These are phyloP conservation scores for Annona squamosa DNA, from an alignment of 164 flowering plant species.

Conservation along the genomic window DNA sequence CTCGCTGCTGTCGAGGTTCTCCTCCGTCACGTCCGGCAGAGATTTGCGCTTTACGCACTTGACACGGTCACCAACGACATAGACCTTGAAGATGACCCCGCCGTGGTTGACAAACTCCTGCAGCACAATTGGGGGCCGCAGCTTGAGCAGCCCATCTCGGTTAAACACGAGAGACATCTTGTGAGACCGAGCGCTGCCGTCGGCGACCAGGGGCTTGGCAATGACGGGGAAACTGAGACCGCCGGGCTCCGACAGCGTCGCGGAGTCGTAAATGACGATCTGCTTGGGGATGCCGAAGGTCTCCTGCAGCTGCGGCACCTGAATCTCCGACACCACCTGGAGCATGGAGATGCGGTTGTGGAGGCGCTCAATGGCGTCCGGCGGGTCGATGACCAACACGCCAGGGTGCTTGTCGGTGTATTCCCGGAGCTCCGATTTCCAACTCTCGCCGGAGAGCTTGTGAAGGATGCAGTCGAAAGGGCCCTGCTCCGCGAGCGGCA, in stretches of 20 bases:
- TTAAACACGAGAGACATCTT: conserved; percentile 66
- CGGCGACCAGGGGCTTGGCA: conserved; percentile 81
- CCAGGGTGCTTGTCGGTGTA: conserved; percentile 21
- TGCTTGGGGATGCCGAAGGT: conserved; percentile 75
- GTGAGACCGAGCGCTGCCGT: conserved; percentile 78
- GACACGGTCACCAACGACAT: conserved; percentile 68
- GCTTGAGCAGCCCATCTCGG: conserved; percentile 40
- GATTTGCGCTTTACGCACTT: conserved; percentile 72
- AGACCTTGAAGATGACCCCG: conserved; percentile 83
- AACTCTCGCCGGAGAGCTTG: conserved; percentile 29
- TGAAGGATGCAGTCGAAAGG: conserved; percentile 41
- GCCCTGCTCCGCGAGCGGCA: conserved; percentile 32
- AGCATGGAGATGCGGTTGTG: conserved; percentile 79
- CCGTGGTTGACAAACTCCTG: conserved; percentile 91
- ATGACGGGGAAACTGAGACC: conserved; percentile 62
- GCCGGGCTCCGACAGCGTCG: conserved; percentile 23
- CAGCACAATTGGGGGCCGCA: conserved; percentile 59
- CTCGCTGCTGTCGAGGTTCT: conserved; percentile 39
- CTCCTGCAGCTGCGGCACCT: conserved; percentile 16
- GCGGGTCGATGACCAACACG: conserved; percentile 28
- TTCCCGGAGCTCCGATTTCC: conserved; percentile 26
- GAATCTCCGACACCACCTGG: conserved; percentile 59
- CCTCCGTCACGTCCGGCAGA: conserved; percentile 64
- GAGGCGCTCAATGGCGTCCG: conserved; percentile 28
- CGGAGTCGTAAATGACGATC: conserved; percentile 44